Percentiles rank a stretch among this genome's conserved stretches.
Evolutionary conservation across 2,329 filamentous ascomycete genomes (phyloP).

Genomic region (Curvularia eragrostidis): DNA sequence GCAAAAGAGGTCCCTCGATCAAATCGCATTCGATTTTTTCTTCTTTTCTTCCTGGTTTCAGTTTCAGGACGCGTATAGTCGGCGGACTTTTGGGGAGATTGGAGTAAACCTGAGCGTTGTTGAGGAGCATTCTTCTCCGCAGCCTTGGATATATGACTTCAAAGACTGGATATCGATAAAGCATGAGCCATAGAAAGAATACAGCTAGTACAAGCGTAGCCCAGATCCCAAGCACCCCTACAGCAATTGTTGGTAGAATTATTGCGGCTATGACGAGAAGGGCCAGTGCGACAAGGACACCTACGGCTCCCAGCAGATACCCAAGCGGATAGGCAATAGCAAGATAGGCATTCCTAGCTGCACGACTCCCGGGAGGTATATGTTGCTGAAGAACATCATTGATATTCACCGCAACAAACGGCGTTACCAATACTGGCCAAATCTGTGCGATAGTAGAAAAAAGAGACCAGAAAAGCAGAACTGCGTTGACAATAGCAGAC

Average conservation of each 20-base stretch:
- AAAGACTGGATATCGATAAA: conserved; percentile 10
- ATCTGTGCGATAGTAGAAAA: no score
- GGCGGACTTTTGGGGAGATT: not conserved
- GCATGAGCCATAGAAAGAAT: conserved; percentile 4
- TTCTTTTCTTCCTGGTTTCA: not conserved
- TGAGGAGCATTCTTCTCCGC: not conserved
- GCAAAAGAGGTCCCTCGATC: not conserved
- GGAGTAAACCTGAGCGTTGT: conserved; percentile 6
- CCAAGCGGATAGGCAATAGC: not conserved
- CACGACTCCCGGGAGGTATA: not conserved
- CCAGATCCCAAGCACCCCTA: not conserved
- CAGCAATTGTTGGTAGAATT: not conserved
- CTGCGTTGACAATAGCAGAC: not conserved
- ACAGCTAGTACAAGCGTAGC: not conserved
- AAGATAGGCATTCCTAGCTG: not conserved
- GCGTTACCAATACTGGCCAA: not conserved
- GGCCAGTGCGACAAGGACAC: not conserved
- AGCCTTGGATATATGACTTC: conserved; percentile 7
- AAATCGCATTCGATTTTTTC: conserved; percentile 12
- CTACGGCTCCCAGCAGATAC: not conserved
- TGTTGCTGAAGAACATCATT: not conserved
- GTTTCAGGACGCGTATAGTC: not conserved
- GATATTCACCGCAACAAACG: not conserved
- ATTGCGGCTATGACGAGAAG: not conserved
- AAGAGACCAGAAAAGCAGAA: not conserved